Percentiles rank a stretch among this genome's conserved stretches.
Evolutionary conservation across 2,329 filamentous ascomycete species (phyloP).

Genomic region (Fusarium papillatum): DNA sequence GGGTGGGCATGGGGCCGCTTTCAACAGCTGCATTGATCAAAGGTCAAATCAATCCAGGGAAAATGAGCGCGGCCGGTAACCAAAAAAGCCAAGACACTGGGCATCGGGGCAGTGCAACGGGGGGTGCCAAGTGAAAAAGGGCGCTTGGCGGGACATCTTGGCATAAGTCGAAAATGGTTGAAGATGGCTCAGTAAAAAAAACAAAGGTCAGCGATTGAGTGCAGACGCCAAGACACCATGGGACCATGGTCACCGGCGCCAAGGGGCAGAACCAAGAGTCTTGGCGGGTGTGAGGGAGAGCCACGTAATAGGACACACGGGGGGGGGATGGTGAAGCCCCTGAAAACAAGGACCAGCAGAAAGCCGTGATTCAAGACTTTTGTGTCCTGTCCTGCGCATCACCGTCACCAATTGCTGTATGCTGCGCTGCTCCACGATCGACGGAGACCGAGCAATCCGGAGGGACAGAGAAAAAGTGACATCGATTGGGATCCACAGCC

Average conservation of each 20-base stretch:
- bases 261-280: conserved; percentile 9
- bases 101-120: conserved; percentile 43
- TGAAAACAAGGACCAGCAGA: background rate
- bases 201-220: background rate
- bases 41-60: conserved; percentile 5
- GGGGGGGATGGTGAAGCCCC: background rate
- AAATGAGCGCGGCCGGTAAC: conserved; percentile 10
- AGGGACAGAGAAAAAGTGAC: background rate
- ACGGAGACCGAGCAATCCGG: conserved; percentile 3
- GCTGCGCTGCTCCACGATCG: background rate
- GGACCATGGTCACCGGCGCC: conserved; percentile 22
- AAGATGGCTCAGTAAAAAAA: conserved; percentile 2
- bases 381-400: background rate
- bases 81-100: conserved; percentile 39
- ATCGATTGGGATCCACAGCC: conserved; percentile 3
- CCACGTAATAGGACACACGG: conserved; percentile 31
- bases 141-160: conserved; percentile 24
- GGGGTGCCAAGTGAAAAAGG: conserved; percentile 6
- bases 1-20: conserved; percentile 16
- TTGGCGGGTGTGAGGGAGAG: conserved; percentile 28
- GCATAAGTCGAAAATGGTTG: conserved; percentile 13
- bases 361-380: background rate
- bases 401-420: background rate
- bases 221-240: conserved; percentile 26
- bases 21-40: background rate